These are phyloP conservation scores for Tuber aestivum DNA, from an alignment of 495 filamentous ascomycete genomes.

Conservation along the genomic window DNA sequence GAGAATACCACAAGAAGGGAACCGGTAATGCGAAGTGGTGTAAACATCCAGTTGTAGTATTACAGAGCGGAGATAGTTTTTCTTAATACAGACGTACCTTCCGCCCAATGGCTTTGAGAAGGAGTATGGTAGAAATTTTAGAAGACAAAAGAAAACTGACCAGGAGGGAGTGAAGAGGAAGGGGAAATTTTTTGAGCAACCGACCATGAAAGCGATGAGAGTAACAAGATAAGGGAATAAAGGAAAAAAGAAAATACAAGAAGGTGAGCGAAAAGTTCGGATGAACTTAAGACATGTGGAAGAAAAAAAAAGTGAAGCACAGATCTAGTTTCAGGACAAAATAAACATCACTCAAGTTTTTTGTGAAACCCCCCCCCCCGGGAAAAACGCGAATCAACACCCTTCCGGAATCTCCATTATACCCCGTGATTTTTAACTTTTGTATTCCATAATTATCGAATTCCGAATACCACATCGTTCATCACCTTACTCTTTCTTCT, in stretches of 20 bases:
- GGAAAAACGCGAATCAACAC: conserved; percentile 4
- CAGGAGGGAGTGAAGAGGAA: background rate
- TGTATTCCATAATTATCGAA: background rate
- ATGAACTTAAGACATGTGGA: conserved; percentile 16
- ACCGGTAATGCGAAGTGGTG: background rate
- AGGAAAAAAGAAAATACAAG: conserved; percentile 21
- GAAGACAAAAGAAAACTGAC: background rate
- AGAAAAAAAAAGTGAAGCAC: conserved; percentile 8
- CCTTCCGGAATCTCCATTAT: background rate
- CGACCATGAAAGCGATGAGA: background rate
- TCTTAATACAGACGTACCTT: background rate
- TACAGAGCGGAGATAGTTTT: background rate
- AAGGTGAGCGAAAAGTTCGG: conserved; percentile 29
- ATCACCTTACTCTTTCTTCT: background rate
- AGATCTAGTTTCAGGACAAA: background rate
- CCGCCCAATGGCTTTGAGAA: background rate
- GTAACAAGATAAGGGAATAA: conserved; percentile 8
- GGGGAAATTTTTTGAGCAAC: background rate
- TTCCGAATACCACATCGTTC: background rate
- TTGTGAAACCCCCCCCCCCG: too few species aligned
- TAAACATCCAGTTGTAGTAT: background rate
- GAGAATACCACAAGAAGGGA: background rate
- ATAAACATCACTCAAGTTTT: background rate
- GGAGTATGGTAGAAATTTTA: background rate
- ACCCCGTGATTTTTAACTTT: background rate